Base-by-base conservation (phyloP, 2,329 filamentous ascomycete genomes). In the Aspergillus ustus region DNA sequence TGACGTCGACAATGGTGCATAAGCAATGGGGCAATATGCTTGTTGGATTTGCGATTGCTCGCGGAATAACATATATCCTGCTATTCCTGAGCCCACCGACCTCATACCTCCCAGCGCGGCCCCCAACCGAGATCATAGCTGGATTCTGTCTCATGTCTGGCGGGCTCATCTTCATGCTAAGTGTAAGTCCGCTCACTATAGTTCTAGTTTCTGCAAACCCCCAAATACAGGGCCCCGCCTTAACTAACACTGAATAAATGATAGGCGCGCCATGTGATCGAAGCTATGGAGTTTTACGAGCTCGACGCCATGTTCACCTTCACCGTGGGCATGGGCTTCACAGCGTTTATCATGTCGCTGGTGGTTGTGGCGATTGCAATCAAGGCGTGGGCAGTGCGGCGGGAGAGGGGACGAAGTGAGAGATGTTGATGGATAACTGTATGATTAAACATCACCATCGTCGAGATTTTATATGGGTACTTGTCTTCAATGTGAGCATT, bases 261-360 rank as follows among this genome's bases (percentile, higher is more conserved):
- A 52, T 63, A 91, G 87, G 90, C 91, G 64, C 85, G 86, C 60
- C 92, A 96, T 72, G 90, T 90, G 0, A 85, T 97, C 28, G 75
- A 83, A 9, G 87, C 88, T n/a, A 91, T 97, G 81, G 89, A 93
- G 62, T 84, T 85, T 60, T 89, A 93, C 72, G 78, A 88, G 4
- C 80, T 97, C 15, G 91, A 97, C 72, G 91, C 91, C 66, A 97
- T 97, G 93, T 95, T 97, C 77, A 87, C 92, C 63, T 96, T 97
- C 77, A 97, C 92, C 0, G 85, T 97, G 37, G 91, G 88, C 11
- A 91, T 96, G 86, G 94, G 93, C 2, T 74, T 96, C 7, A 91
- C 92, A 1, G 90, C 89, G 2, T 82, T 97, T 54, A 77, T 96
- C 55, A 94, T 97, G 91, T 89, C 93, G 0, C 96, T 91, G 88